A percentile compares a stretch with the other conserved stretches of the same genome.
phyloP scores from a whole-genome alignment of 192 early-diverging fungal species.

The Dimargaris cristalligena region DNA sequence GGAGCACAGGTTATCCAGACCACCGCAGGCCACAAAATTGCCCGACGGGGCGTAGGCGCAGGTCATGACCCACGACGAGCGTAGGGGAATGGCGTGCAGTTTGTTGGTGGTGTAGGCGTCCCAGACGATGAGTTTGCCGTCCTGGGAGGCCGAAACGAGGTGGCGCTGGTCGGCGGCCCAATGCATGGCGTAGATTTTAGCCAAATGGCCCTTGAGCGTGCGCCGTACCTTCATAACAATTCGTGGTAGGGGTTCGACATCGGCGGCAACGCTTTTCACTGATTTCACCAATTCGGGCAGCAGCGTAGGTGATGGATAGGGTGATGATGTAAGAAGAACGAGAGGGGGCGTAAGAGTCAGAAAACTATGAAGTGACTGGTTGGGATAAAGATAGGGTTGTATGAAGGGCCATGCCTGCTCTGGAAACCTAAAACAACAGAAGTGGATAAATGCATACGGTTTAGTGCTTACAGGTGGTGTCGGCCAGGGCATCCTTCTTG shows the following conservation, averaged over 20 bases:
- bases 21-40: conserved; percentile 97
- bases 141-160: conserved; percentile 95
- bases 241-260: conserved; percentile 73
- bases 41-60: conserved; percentile 98
- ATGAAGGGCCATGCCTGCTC: no score
- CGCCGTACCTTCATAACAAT: conserved; percentile 90
- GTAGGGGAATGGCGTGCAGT: conserved; percentile 93
- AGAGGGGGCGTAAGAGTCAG: no score
- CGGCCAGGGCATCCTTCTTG: conserved; percentile 83
- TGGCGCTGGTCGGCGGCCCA: conserved; percentile 97
- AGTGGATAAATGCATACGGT: no score
- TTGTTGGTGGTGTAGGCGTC: conserved; percentile 98
- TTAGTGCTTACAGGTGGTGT: conserved; percentile 84
- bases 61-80: conserved; percentile 99
- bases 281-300: no score
- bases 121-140: conserved; percentile 99
- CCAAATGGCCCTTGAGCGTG: conserved; percentile 94
- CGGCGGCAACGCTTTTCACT: conserved; percentile 77
- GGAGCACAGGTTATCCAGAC: conserved; percentile 98
- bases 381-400: no score
- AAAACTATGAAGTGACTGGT: no score
- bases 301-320: no score
- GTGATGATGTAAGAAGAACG: no score
- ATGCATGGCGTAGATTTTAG: conserved; percentile 99
- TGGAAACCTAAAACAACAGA: no score